Base-by-base conservation (phyloP, 805 yeast species). In the Spathaspora hagerdaliae region DNA sequence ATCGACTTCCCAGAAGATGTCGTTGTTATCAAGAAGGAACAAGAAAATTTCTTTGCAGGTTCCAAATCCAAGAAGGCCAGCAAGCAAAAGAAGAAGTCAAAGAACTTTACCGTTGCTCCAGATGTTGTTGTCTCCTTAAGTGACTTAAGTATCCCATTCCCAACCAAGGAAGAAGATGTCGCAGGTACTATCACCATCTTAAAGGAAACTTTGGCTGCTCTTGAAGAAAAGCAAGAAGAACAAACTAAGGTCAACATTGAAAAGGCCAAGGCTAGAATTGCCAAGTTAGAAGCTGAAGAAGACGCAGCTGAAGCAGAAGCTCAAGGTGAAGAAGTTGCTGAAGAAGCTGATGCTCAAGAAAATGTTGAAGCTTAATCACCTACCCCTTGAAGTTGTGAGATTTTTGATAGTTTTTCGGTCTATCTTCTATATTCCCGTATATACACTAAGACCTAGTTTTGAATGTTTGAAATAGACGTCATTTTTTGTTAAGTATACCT, bases 161-260 rank as follows among this genome's bases (percentile, higher is more conserved):
- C 99, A 62, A 74, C 84, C 49, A 77, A 82, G 56, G 70, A 78
- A 51, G 94, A 83, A 13, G 92, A 87, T 44, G 82, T 85, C 53
- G 74, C 84, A 31, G 67, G 68, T 38, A 80, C 92, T 51, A 66
- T 87, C 58, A 81, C 74, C 43, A 73, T 80, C 53, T 80, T 92
- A 67, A 81, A 82, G 74, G 78, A 74, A 56, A 90, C 94, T 65
- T 79, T 87, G 60, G 73, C 71, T 46, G 81, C 81, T 51, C 86
- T 79, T 70, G 71, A 77, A 65, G 74, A 75, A 41, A 82, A 82
- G 68, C 96, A 89, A 73, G 91, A 83, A 49, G 87, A 82, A 46
- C 87, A 83, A 60, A 88, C 97, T 49, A 78, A 82, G 63, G 78
- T 79, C 65, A 85, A 86, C 64, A 74, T 86, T 53, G 87, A 78